A percentile compares a stretch with the other conserved stretches of the same genome.
phyloP scores from a whole-genome alignment of 495 filamentous ascomycete species.

The Talaromyces thailandensis region DNA sequence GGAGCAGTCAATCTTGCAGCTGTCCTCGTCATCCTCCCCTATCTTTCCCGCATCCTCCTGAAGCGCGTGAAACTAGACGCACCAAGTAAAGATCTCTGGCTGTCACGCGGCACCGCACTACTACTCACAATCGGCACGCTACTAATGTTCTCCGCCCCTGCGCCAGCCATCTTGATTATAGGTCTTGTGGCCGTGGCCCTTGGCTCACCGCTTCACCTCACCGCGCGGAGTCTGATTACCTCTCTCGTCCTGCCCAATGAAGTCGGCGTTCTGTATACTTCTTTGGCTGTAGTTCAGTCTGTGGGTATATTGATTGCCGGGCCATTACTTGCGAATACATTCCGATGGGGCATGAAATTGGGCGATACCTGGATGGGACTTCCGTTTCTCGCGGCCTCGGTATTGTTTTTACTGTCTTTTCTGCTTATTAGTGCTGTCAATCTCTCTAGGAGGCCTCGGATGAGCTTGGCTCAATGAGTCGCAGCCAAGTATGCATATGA shows the following conservation, averaged over 20 bases:
- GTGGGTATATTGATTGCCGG: conserved; percentile 23
- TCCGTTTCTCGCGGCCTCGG: conserved; percentile 14
- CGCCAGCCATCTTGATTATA: conserved; percentile 22
- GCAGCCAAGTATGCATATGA: background rate
- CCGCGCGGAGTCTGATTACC: conserved; percentile 26
- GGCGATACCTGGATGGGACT: conserved; percentile 25
- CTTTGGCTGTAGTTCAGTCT: conserved; percentile 22
- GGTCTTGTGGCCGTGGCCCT: conserved; percentile 26
- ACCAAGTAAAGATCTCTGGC: conserved; percentile 20
- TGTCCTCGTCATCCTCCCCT: conserved; percentile 23
- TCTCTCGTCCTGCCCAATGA: conserved; percentile 22
- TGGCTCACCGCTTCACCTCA: conserved; percentile 21
- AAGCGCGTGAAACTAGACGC: conserved; percentile 19
- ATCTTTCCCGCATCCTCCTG: conserved; percentile 12
- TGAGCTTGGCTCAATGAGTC: conserved; percentile 28
- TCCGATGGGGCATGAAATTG: conserved; percentile 28
- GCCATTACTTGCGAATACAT: conserved; percentile 26
- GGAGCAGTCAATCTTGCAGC: conserved; percentile 22
- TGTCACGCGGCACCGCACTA: conserved; percentile 21
- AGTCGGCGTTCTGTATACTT: conserved; percentile 25
- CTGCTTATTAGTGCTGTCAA: conserved; percentile 39
- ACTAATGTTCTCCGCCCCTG: conserved; percentile 19
- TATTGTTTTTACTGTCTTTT: conserved; percentile 28
- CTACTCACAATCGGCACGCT: conserved; percentile 21
- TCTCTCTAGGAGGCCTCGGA: conserved; percentile 32